Percentiles rank a stretch among this genome's conserved stretches.
Evolutionary conservation across 225 moss, liverwort and hornwort species (phyloP).

Genomic region (Physcomitrellopsis africana): DNA sequence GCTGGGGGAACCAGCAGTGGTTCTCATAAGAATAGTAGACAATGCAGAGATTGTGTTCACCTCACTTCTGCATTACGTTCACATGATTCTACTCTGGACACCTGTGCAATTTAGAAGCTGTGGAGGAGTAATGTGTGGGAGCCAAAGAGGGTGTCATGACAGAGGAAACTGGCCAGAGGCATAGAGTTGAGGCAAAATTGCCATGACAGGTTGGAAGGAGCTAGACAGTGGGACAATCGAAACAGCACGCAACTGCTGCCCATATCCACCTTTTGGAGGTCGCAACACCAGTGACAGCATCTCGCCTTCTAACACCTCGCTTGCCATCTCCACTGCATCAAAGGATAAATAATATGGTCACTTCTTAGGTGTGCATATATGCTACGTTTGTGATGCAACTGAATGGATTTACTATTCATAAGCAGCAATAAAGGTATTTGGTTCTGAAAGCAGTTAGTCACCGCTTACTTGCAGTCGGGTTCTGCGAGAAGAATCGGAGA

Average conservation of each 20-base stretch:
- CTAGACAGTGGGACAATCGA: constrained; percentile 54
- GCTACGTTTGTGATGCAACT: background rate
- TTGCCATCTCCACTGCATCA: constrained; percentile 47
- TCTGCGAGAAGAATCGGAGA: constrained; percentile 38
- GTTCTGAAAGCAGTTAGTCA: constrained; percentile 4
- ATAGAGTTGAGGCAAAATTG: constrained; percentile 44
- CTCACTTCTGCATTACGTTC: too few relatives aligned
- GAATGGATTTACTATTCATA: background rate
- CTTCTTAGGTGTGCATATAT: background rate
- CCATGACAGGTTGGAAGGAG: constrained; percentile 55
- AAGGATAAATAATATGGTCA: constrained; percentile 10
- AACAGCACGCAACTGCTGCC: constrained; percentile 55
- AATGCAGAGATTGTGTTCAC: too few relatives aligned
- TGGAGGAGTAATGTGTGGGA: background rate
- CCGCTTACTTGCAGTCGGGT: constrained; percentile 38
- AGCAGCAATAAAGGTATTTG: background rate
- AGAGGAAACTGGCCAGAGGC: constrained; percentile 31
- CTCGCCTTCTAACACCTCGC: constrained; percentile 57
- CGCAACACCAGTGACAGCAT: constrained; percentile 56
- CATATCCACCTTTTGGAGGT: constrained; percentile 51
- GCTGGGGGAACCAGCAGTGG: too few relatives aligned
- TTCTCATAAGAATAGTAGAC: too few relatives aligned
- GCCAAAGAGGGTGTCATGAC: background rate
- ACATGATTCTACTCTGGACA: background rate
- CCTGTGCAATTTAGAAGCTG: background rate